Evolutionary conservation across 179 eudicot species (phyloP).

Genomic region (Beta macrorhiza): DNA sequence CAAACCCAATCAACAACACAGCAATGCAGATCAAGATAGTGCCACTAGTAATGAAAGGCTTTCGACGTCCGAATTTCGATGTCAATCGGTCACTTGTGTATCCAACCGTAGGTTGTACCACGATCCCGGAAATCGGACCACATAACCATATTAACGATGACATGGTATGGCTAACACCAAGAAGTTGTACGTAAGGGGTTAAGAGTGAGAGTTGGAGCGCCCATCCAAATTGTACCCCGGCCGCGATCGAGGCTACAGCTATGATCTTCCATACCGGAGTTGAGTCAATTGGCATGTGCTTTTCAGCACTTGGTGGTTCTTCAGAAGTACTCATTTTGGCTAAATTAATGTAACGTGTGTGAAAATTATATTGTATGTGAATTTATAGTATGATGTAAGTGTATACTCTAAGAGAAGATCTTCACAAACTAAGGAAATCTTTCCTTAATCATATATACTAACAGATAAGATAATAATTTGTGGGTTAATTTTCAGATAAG

Average conservation of each 20-base stretch:
- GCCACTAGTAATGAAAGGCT: conserved; percentile 42
- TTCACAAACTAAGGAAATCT: background rate
- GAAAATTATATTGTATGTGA: background rate
- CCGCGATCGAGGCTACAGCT: conserved; percentile 41
- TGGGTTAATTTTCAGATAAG: background rate
- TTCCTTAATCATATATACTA: background rate
- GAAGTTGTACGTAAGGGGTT: conserved; percentile 47
- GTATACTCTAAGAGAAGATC: background rate
- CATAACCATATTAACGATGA: conserved; percentile 51
- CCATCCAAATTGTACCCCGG: conserved; percentile 54
- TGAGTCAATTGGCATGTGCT: conserved; percentile 13
- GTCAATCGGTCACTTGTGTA: conserved; percentile 37
- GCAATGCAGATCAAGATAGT: conserved; percentile 33
- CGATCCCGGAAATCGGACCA: conserved; percentile 47
- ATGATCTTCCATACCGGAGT: conserved; percentile 31
- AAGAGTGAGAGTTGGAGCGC: conserved; percentile 46
- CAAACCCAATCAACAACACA: conserved; percentile 46
- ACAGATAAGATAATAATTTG: background rate
- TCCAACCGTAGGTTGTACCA: conserved; percentile 50
- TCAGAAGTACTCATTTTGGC: conserved; percentile 20
- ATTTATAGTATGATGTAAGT: background rate
- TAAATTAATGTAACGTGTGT: background rate
- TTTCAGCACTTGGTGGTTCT: background rate
- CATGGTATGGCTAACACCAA: conserved; percentile 42
- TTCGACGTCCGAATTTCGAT: conserved; percentile 38